Evolutionary conservation across 2,329 filamentous ascomycete genomes (phyloP), one percentile per base, ranked within the genome.

Genomic region (Dactylonectria estremocensis): DNA sequence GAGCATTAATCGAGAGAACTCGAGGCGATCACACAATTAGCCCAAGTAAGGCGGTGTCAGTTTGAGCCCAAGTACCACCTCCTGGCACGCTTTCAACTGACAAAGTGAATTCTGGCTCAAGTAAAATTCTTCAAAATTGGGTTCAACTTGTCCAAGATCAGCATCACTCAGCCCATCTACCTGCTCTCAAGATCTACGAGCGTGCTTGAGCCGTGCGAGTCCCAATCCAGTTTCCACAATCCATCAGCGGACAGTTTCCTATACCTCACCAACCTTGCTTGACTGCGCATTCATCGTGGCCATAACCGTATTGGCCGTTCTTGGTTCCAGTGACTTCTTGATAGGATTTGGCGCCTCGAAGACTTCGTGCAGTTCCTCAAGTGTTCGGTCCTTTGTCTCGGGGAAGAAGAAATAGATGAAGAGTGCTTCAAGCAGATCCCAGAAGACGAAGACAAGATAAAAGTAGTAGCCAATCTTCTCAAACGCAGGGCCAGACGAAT

Each of bases 401-500:
- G 81, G 82, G 70, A 83, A 88, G 66, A 86, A 83, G 68, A 88
- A 84, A 71, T 86, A 89, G 35, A 85, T 83, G 16, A 84, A 68
- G 0, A 67, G 76, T 6, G 75, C 79, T 67, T 85, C 82, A 9
- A 83, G 60, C 16, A 83, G 60, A n/a, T 84, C 81, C 83, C 83
- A 85, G 56, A 82, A 81, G 1, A 84, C 77, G 63, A 84, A 83
- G 7, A 84, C 79, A 0, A 83, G 75, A 64, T 84, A 85, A 60
- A 84, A 83, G 64, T 83, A 83, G 69, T 83, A 83, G 0, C 80
- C 79, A 33, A 85, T 85, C 58, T 80, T 74, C 67, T 81, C 73
- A 59, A 84, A 84, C 0, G 81, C 83, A 0, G 82, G 82, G 0
- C 81, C 82, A 0, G 81, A 83, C 4, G 78, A 77, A 69, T 85